A percentile compares a stretch with the other conserved stretches of the same genome.
These are phyloP conservation scores for Diaporthe amygdali DNA, from an alignment of 2,329 filamentous ascomycete species.

Conservation along the genomic window DNA sequence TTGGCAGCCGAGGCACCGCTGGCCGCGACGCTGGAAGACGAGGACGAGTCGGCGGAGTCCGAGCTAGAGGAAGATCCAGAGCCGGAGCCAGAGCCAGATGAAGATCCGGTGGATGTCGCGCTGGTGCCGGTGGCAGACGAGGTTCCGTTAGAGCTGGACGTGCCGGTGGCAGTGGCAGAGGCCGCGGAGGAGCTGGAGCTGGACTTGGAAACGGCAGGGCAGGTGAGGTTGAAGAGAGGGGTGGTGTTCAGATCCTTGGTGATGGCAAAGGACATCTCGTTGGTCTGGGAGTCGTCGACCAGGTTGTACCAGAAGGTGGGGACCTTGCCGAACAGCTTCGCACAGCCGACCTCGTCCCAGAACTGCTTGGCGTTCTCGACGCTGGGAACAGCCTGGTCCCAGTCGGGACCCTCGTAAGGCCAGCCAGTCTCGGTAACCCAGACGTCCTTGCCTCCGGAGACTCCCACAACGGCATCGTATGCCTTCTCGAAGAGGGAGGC, in stretches of 20 bases:
- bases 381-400: constrained; percentile 67
- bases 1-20: constrained; percentile 21
- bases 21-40: constrained; percentile 12
- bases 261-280: constrained; percentile 75
- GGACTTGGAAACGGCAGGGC: constrained; percentile 41
- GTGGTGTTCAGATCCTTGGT: constrained; percentile 58
- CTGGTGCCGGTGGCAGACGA: constrained; percentile 70
- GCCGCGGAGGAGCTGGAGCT: constrained; percentile 27
- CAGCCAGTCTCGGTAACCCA: constrained; percentile 94
- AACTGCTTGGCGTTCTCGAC: constrained; percentile 75
- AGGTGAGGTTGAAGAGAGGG: constrained; percentile 69
- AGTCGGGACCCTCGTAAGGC: constrained; percentile 72
- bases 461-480: constrained; percentile 62
- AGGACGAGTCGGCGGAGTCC: background rate
- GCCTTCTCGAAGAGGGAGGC: constrained; percentile 73
- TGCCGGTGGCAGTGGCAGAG: constrained; percentile 52
- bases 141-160: constrained; percentile 72
- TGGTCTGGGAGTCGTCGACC: constrained; percentile 66
- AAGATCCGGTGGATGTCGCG: constrained; percentile 78
- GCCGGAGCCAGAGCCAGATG: constrained; percentile 28
- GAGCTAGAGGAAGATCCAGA: constrained; percentile 31
- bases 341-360: constrained; percentile 81
- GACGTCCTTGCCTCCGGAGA: constrained; percentile 70
- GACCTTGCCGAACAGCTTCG: constrained; percentile 61
- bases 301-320: constrained; percentile 82